Evolutionary conservation across 2,329 filamentous ascomycete genomes (phyloP), one percentile per base, ranked within the genome.

Genomic region (Reticulascus tulasneorum): DNA sequence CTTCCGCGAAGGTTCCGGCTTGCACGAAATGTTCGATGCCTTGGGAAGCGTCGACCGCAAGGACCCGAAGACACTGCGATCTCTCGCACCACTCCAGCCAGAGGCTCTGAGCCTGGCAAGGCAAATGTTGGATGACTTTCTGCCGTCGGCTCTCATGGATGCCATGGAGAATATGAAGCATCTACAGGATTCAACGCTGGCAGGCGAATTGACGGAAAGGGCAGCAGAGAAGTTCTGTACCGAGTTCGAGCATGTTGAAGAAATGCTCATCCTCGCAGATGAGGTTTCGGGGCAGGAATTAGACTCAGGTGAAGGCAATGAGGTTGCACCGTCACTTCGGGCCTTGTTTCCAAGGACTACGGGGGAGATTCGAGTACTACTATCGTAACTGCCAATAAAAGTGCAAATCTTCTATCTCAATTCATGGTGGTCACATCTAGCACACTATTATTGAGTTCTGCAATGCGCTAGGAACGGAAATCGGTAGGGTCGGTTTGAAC

Each of bases 71-170:
- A 71, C 71, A 10, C 70, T 39, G 16, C 19, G 26, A 13, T 33
- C 34, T 5, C 33, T 87, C 17, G 55, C 67, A 2, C 53, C 54
- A 1, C 66, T 84, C 2, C 73, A 81, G 40, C 72, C 77, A 0
- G 63, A 72, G 6, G 60, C 72, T 0, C 67, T 97, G n/a, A 63
- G 74, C 2, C 64, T 70, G 32, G 80, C 83, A 3, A 86, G 86
- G 50, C 86, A 90, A 50, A 75, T 73, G 25, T 70, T 98, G 7
- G 93, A 98, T 53, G 82, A 88, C 42, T 98, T 97, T 63, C 68
- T 98, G 17, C 90, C 93, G 0, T 94, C 88, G 2, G 93, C 91
- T 4, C 72, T 95, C 20, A 91, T 96, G 71, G 93, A 98, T 56
- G 90, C 90, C 4, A 80, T 86, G 49, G 85, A 93, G 33, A 86